Percentiles rank a stretch among this genome's conserved stretches.
phyloP scores from a whole-genome alignment of 768 basidiomycete genomes.

The Agaricus blazei region DNA sequence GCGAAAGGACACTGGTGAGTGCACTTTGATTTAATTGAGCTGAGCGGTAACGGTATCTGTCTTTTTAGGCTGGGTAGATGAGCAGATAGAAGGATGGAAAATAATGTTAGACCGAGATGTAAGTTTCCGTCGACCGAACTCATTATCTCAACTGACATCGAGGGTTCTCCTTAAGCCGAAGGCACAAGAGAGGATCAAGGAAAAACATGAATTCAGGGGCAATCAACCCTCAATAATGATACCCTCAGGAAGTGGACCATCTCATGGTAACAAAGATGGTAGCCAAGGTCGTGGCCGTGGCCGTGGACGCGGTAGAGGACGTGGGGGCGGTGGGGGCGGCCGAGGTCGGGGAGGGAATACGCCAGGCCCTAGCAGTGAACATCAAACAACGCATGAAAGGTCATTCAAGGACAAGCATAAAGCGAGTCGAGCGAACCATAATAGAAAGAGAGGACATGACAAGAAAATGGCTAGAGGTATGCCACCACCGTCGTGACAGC shows the following conservation, averaged over 20 bases:
- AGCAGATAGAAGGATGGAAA: constrained; percentile 90
- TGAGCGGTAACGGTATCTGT: not conserved
- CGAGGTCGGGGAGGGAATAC: constrained; percentile 30
- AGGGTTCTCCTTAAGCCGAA: constrained; percentile 40
- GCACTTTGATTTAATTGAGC: not conserved
- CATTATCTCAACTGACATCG: too few relatives aligned
- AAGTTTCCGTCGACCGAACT: constrained; percentile 20
- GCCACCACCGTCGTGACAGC: constrained; percentile 17
- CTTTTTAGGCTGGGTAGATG: constrained; percentile 62
- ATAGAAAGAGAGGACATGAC: constrained; percentile 81
- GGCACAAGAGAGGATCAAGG: constrained; percentile 61
- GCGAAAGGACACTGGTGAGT: constrained; percentile 59
- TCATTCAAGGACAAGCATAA: constrained; percentile 78
- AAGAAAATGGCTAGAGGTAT: constrained; percentile 72
- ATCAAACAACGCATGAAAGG: constrained; percentile 39
- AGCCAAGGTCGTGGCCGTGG: constrained; percentile 25
- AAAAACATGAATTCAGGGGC: constrained; percentile 74
- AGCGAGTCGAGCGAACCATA: constrained; percentile 65
- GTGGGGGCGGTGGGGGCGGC: constrained; percentile 29
- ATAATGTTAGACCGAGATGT: constrained; percentile 90
- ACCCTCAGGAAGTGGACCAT: not conserved
- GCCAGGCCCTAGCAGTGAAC: constrained; percentile 30
- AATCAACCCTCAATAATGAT: constrained; percentile 34
- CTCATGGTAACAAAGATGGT: constrained; percentile 7
- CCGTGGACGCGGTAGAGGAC: constrained; percentile 17